Conservation (phyloP, 805 yeast species). For the Candida sithepensis region DNA sequence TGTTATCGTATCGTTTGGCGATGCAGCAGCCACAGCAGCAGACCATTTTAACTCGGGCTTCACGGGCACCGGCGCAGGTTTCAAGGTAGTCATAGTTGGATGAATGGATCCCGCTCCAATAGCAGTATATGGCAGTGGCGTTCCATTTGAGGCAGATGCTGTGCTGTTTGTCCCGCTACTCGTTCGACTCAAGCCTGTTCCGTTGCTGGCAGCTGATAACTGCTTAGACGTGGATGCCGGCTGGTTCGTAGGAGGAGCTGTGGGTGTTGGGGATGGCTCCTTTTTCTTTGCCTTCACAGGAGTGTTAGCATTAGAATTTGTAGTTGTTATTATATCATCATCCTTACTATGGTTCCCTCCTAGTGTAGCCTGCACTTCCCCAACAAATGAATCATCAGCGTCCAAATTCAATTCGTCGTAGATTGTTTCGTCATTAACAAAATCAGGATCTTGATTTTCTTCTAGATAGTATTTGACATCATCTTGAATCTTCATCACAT, state of each 20-base stretch:
- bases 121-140: conserved; percentile 10
- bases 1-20: neutral
- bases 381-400: conserved; percentile 35
- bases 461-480: conserved; percentile 93
- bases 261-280: conserved; percentile 13
- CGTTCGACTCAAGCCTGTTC: conserved; percentile 8
- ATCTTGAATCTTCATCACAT: conserved; percentile 73
- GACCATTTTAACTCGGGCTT: conserved; percentile 34
- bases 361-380: conserved; percentile 26
- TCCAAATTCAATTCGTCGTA: conserved; percentile 82
- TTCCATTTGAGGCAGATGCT: neutral
- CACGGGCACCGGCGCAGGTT: conserved; percentile 36
- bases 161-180: neutral
- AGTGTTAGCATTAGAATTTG: conserved; percentile 7
- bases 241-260: conserved; percentile 6
- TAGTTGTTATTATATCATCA: conserved; percentile 14
- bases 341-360: conserved; percentile 8
- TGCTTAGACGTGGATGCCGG: conserved; percentile 1
- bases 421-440: conserved; percentile 89
- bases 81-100: conserved; percentile 28
- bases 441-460: conserved; percentile 89
- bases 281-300: conserved; percentile 15
- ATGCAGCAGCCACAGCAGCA: conserved; percentile 27
- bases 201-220: neutral
- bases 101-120: conserved; percentile 11